These are phyloP conservation scores for Talaromyces adpressus DNA, from an alignment of 495 filamentous ascomycete genomes.

Conservation along the genomic window DNA sequence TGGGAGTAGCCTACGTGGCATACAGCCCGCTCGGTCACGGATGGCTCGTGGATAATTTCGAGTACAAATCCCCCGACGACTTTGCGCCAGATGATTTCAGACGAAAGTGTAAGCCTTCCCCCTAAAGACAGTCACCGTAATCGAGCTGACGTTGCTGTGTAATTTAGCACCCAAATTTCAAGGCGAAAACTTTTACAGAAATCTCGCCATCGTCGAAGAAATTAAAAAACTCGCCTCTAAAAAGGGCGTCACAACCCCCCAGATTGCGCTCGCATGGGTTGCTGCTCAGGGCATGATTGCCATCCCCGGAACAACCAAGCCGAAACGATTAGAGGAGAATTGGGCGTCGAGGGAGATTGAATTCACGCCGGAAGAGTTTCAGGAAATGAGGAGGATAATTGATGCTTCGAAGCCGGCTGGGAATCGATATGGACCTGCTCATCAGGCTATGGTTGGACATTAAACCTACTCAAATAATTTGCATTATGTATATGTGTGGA, in stretches of 20 bases:
- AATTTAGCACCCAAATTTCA: conserved; percentile 38
- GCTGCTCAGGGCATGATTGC: conserved; percentile 39
- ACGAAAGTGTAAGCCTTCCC: conserved; percentile 19
- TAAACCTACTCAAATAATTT: conserved; percentile 1
- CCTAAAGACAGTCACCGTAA: not conserved
- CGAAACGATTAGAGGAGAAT: conserved; percentile 31
- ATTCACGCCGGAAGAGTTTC: conserved; percentile 26
- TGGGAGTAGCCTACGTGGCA: conserved; percentile 36
- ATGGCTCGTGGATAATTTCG: conserved; percentile 38
- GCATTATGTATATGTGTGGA: not conserved
- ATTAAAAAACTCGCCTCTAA: conserved; percentile 32
- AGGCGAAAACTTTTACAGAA: conserved; percentile 45
- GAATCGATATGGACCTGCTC: conserved; percentile 21
- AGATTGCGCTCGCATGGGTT: conserved; percentile 42
- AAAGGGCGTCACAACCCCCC: conserved; percentile 31
- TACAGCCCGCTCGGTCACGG: conserved; percentile 41
- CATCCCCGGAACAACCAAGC: conserved; percentile 44
- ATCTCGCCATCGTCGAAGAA: conserved; percentile 35
- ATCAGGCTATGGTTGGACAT: conserved; percentile 35
- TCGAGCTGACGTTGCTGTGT: not conserved
- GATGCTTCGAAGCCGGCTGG: conserved; percentile 34
- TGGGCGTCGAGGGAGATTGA: conserved; percentile 33
- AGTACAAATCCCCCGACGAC: conserved; percentile 35
- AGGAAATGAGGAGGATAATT: conserved; percentile 30
- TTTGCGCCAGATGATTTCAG: conserved; percentile 39